phyloP scores from a whole-genome alignment of 2,329 filamentous ascomycete species.

The Coniosporium tulheliwenetii region DNA sequence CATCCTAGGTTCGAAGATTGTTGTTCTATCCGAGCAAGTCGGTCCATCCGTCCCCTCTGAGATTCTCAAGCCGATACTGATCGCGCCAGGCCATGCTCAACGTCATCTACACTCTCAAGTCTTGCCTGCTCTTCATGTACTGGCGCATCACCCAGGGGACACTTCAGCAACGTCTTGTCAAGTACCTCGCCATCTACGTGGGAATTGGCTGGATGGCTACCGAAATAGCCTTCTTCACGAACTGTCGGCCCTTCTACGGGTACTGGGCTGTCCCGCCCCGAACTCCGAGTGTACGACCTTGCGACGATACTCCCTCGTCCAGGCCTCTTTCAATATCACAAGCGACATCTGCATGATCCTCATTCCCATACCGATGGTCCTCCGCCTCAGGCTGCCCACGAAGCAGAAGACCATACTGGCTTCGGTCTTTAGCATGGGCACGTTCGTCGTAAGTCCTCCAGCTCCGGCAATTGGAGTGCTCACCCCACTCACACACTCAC shows the following conservation, averaged over 20 bases:
- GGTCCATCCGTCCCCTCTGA: slow-evolving; percentile 1
- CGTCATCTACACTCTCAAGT: slow-evolving; percentile 40
- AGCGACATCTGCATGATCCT: slow-evolving; percentile 44
- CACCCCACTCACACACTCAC: background rate
- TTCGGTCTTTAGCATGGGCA: slow-evolving; percentile 32
- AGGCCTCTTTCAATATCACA: slow-evolving; percentile 43
- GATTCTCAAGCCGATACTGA: background rate
- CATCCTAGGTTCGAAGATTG: slow-evolving; percentile 28
- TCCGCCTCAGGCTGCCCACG: slow-evolving; percentile 31
- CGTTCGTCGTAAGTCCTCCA: slow-evolving; percentile 27
- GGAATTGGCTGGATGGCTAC: slow-evolving; percentile 31
- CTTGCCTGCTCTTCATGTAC: slow-evolving; percentile 42
- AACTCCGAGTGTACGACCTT: slow-evolving; percentile 42
- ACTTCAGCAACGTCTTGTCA: slow-evolving; percentile 31
- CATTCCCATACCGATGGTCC: slow-evolving; percentile 39
- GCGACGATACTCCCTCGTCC: slow-evolving; percentile 42
- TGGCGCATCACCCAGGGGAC: slow-evolving; percentile 36
- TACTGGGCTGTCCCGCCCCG: slow-evolving; percentile 43
- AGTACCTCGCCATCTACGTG: slow-evolving; percentile 33
- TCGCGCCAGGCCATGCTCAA: slow-evolving; percentile 40
- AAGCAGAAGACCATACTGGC: slow-evolving; percentile 38
- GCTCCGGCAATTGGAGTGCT: background rate
- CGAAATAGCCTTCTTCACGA: slow-evolving; percentile 38
- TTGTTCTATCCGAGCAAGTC: slow-evolving; percentile 28
- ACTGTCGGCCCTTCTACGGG: slow-evolving; percentile 37